Evolutionary conservation across 176 grass and related monocot species (phyloP), one percentile per base, ranked within the genome.

Genomic region (Oryza punctata): DNA sequence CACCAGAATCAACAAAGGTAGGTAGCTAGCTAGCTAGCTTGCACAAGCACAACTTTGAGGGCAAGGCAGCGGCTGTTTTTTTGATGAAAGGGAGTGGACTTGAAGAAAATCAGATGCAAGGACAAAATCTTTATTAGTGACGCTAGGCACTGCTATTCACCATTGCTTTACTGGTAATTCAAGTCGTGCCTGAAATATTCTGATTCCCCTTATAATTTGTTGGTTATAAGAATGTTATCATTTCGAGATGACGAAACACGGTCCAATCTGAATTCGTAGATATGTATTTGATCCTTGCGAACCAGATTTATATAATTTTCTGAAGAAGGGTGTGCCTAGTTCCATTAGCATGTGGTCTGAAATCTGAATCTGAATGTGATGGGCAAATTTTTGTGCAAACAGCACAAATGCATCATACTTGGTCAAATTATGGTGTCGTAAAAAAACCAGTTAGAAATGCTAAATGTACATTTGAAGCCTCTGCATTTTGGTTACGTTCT

Each of bases 1-100:
- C 69, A 30, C 69, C 30, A 11, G 65, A 86, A 52, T 73, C 77
- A 74, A 67, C 69, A 59, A 73, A 86, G 43, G 2, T 50, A 41
- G 37, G 1, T 38, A 26, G 25, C 35, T 73, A 37, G 25, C 35
- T 73, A 37, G 33, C 65, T 78, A 54, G 49, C 49, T 54, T 33
- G 54, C 37, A 63, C 27, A 79, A 28, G 40, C 26, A 63, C 27
- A 79, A n/a, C 76, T 80, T 73, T 78, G 68, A 70, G 54, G 54
- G 3, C 35, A 70, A 69, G 35, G 66, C 8, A 67, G 72, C 40
- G 46, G 13, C 25, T n/a, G 12, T 27, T 24, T 65, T 37, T 38
- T 70, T 28, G 21, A 66, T 12, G 27, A 38, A 75, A 65, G 61
- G 47, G 63, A 50, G 27, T 1, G 43, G 41, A 7, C 43, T 25